phyloP scores from a whole-genome alignment of 1,284 basidiomycete species.

The Rhodotorula sp. region DNA sequence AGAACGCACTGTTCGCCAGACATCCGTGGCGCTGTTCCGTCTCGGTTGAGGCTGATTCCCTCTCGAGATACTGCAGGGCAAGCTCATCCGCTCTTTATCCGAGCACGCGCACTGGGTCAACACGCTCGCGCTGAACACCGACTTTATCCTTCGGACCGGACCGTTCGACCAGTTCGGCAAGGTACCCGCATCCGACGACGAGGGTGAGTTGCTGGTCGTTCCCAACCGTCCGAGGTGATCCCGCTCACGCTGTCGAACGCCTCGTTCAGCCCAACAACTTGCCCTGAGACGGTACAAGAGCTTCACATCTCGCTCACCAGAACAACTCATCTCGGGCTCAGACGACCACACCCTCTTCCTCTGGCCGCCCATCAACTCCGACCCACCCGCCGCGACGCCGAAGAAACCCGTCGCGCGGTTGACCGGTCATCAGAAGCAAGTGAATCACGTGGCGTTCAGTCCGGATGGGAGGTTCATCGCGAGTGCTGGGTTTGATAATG shows the following conservation, averaged over 20 bases:
- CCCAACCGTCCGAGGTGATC: constrained; percentile 18
- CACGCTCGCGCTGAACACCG: constrained; percentile 90
- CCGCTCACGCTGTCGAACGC: neutral
- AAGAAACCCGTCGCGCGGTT: constrained; percentile 84
- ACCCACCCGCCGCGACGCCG: constrained; percentile 47
- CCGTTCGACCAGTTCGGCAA: constrained; percentile 87
- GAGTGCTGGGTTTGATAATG: constrained; percentile 86
- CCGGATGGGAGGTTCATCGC: constrained; percentile 91
- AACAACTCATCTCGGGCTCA: constrained; percentile 87
- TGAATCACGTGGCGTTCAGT: constrained; percentile 92
- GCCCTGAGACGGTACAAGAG: constrained; percentile 73
- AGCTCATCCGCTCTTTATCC: constrained; percentile 66
- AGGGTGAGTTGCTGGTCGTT: constrained; percentile 59
- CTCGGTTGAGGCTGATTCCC: no score
- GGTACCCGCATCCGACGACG: constrained; percentile 69
- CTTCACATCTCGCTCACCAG: constrained; percentile 66
- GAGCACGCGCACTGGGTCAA: constrained; percentile 99
- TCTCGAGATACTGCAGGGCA: constrained; percentile 50
- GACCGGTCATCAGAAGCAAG: constrained; percentile 93
- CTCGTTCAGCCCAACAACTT: constrained; percentile 63
- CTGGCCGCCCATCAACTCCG: constrained; percentile 60
- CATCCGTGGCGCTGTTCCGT: no score
- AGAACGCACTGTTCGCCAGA: no score
- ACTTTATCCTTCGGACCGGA: constrained; percentile 90
- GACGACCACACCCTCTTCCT: constrained; percentile 94